Base-by-base conservation (phyloP, 805 yeast genomes). In the Candida palmyrensis region DNA sequence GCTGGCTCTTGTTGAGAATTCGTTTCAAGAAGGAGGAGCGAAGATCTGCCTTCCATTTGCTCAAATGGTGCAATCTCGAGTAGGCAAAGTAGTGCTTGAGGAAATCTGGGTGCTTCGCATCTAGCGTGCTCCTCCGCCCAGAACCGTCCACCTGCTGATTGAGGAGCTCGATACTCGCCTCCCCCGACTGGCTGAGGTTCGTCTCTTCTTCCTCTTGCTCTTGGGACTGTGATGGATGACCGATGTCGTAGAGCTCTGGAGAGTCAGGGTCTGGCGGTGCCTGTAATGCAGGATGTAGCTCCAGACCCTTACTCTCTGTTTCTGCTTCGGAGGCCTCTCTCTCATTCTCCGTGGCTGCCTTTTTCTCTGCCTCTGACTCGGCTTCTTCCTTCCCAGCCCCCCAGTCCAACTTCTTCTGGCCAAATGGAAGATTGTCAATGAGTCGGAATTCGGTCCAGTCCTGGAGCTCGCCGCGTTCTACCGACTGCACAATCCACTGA, bases 11-110 rank as follows among this genome's bases (percentile, higher is more conserved):
- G 6, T 46, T 48, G 1, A 74, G 44, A 10, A 82, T 75, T 30
- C 56, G 57, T 3, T 65, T 53, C 25, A 82, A 64, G 48, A 82
- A 85, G 19, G 73, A 72, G 2, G 74, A 62, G 30, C 85, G 66
- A 16, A 92, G 59, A 25, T 79, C 83, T 0, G 87, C 71, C 49
- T 87, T 90, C 92, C 96, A 86, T 3, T 79, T 69, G 43, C 96
- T 84, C 29, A 92, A 62, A 55, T 88, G 96, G 49, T 92, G 97
- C 19, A 90, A 60, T 32, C 97, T 65, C 1, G 97, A 89, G 33
- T 82, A 79, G 5, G 79, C 72, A 55, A 88, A 90, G 53, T 82
- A 90, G 23, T 68, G 69, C 13, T 68, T 49, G 18, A 92, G 57
- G 46, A 88, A 90, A 32, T 77, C 73, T 0, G 96, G 95, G 48